Conservation (phyloP, 1,139 yeast genomes). For the Hemisphaericaspora xylofermentans region DNA sequence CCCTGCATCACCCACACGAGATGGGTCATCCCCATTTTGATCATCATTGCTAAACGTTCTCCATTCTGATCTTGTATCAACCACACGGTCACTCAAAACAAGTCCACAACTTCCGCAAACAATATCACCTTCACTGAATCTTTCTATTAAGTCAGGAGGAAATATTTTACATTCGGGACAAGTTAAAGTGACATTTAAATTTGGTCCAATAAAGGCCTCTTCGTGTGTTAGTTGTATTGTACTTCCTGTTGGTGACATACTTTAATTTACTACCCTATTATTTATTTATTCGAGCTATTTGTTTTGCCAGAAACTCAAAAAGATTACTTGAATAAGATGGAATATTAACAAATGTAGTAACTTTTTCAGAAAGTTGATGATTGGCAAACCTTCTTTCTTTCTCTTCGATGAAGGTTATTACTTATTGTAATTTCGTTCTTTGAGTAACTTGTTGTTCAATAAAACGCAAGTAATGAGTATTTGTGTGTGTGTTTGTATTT, state of each 20-base stretch:
- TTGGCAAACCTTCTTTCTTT: not conserved
- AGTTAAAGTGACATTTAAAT: slow-evolving; percentile 83
- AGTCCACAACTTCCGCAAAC: slow-evolving; percentile 97
- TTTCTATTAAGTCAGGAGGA: slow-evolving; percentile 93
- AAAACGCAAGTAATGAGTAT: not conserved
- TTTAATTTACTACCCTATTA: too few species aligned
- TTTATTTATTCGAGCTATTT: not conserved
- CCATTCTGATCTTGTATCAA: slow-evolving; percentile 97
- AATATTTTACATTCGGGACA: slow-evolving; percentile 96
- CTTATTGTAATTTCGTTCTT: too few species aligned
- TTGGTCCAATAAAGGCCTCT: slow-evolving; percentile 52
- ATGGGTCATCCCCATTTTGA: slow-evolving; percentile 96
- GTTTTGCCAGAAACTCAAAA: not conserved
- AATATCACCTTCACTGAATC: slow-evolving; percentile 96
- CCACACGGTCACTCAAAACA: slow-evolving; percentile 87
- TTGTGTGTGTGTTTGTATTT: too few species aligned
- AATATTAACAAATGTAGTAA: not conserved
- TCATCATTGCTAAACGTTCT: slow-evolving; percentile 96
- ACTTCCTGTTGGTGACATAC: slow-evolving; percentile 11
- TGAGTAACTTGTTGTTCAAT: not conserved
- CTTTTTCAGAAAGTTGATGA: not conserved
- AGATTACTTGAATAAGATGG: not conserved
- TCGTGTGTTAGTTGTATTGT: slow-evolving; percentile 19
- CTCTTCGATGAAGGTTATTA: too few species aligned
- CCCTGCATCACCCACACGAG: slow-evolving; percentile 99